Evolutionary conservation across 495 filamentous ascomycete species (phyloP), one percentile per base, ranked within the genome.

Genomic region (Neurospora sp.): DNA sequence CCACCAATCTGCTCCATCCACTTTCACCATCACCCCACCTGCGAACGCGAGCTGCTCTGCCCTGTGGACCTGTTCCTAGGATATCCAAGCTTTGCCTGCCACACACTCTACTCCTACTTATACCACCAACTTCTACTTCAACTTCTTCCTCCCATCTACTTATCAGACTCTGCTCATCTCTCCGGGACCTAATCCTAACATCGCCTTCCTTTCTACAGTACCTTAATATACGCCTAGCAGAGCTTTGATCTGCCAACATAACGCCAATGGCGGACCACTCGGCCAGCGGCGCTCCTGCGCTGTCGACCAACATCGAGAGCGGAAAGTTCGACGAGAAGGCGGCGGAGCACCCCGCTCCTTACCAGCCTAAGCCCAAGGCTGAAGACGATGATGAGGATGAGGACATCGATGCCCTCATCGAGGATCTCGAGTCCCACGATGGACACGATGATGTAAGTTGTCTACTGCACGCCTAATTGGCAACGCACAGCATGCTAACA

Each of bases 381-480:
- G 84, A 81, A 18, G 85, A 85, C 12, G 87, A 91, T 44, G 88
- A 91, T 46, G 88, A 91, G 31, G 88, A 90, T 75, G 89, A 91
- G 82, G 89, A 93, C 77, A 92, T 97, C 72, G 91, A 95, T 78
- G 86, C 87, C 72, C 86, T 97, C 75, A 94, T 97, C 73, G 89
- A 92, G 74, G 93, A 94, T 75, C 89, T 97, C 71, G 90, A 94
- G 80, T 92, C 89, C 16, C 84, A 92, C 72, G 92, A 94, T 79
- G 92, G 90, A 41, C 87, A 90, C 44, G 81, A 72, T 46, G 83
- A 39, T 37, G 79, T 81, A 75, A 81, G 79, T 73, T 66, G 48
- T 81, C 14, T 18, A 12, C 18, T 38, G 4, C 42, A 12, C 8
- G 7, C 38, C 39, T 54, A 70, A 35, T 72, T 23, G 6, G 70